A percentile compares a stretch with the other conserved stretches of the same genome.
These are phyloP conservation scores for Pulveroboletus sp. DNA, from an alignment of 768 basidiomycete genomes.

Conservation along the genomic window DNA sequence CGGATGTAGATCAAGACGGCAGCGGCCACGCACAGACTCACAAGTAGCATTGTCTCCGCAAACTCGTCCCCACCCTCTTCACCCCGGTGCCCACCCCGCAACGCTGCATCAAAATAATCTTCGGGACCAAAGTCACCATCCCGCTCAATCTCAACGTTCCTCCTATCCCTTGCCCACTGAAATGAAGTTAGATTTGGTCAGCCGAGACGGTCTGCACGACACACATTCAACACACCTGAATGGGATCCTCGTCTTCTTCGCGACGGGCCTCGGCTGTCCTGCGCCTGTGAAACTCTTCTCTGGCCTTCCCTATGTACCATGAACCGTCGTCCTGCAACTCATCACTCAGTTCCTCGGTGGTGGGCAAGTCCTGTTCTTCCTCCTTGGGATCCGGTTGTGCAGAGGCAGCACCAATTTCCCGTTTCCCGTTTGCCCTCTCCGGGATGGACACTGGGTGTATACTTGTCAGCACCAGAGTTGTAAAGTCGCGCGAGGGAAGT, in stretches of 20 bases:
- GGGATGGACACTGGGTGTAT: constrained; percentile 18
- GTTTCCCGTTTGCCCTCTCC: constrained; percentile 19
- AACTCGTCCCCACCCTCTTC: constrained; percentile 69
- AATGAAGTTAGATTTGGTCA: constrained; percentile 5
- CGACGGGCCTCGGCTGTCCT: constrained; percentile 37
- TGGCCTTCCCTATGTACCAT: constrained; percentile 82
- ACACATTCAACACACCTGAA: constrained; percentile 48
- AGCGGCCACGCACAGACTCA: constrained; percentile 67
- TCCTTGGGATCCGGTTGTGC: neutral
- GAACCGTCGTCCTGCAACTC: constrained; percentile 47
- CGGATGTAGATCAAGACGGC: constrained; percentile 75
- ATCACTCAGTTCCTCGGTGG: constrained; percentile 26
- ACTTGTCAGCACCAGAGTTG: constrained; percentile 6
- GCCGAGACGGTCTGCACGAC: neutral
- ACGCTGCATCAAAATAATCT: constrained; percentile 71
- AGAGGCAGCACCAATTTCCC: constrained; percentile 24
- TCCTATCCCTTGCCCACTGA: constrained; percentile 75
- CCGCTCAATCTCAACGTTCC: constrained; percentile 65
- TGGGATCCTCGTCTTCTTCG: constrained; percentile 55
- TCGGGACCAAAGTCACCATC: constrained; percentile 77
- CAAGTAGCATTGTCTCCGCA: constrained; percentile 73
- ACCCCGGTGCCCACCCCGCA: constrained; percentile 55
- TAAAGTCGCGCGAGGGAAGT: neutral
- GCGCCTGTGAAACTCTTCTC: constrained; percentile 68
- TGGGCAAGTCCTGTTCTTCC: constrained; percentile 5